Percentiles rank a stretch among this genome's conserved stretches.
These are phyloP conservation scores for Epichloe typhina DNA, from an alignment of 2,329 filamentous ascomycete genomes.

Conservation along the genomic window DNA sequence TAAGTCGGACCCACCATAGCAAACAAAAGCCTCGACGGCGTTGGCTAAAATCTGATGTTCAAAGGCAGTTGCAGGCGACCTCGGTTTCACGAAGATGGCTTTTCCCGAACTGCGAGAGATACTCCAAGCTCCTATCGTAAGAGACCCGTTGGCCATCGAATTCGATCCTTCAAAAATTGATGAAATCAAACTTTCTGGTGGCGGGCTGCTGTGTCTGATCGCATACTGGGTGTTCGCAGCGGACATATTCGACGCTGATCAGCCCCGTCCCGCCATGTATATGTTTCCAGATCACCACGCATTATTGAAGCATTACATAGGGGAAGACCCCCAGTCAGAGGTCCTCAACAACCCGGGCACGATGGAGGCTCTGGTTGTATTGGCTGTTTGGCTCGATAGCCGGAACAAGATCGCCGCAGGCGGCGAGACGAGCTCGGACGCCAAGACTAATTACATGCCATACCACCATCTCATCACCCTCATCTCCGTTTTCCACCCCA, in stretches of 20 bases:
- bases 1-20: slow-evolving; percentile 20
- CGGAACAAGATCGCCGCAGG: slow-evolving; percentile 26
- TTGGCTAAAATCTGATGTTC: not conserved
- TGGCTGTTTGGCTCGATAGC: slow-evolving; percentile 46
- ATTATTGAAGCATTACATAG: slow-evolving; percentile 41
- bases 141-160: slow-evolving; percentile 32
- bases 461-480: slow-evolving; percentile 48
- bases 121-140: slow-evolving; percentile 25
- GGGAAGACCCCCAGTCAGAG: slow-evolving; percentile 32
- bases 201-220: slow-evolving; percentile 44
- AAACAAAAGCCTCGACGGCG: not conserved
- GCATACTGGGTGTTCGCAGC: slow-evolving; percentile 51
- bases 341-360: slow-evolving; percentile 40
- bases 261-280: slow-evolving; percentile 37
- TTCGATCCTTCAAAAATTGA: slow-evolving; percentile 33
- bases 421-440: slow-evolving; percentile 11
- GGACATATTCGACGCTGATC: slow-evolving; percentile 45
- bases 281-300: slow-evolving; percentile 48
- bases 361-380: slow-evolving; percentile 44
- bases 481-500: slow-evolving; percentile 43
- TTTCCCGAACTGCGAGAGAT: slow-evolving; percentile 33
- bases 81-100: slow-evolving; percentile 38
- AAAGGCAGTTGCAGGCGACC: slow-evolving; percentile 49
- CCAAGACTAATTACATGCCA: slow-evolving; percentile 37
- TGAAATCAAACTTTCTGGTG: slow-evolving; percentile 43